Evolutionary conservation across 805 yeast species (phyloP).

Genomic region (Lipomyces yamanashiensis): DNA sequence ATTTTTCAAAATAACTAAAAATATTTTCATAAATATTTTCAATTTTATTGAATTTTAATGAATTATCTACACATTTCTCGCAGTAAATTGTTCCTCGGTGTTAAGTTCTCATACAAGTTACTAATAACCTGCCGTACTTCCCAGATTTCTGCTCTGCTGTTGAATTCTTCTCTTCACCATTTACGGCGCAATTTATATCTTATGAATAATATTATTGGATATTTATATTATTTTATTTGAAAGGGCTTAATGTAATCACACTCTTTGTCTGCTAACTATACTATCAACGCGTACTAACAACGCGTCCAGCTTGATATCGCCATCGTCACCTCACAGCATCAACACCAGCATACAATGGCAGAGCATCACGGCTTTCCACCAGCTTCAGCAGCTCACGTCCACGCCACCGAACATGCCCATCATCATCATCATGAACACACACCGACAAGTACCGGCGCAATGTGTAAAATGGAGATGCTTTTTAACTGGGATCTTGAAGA

Average conservation of each 20-base stretch:
- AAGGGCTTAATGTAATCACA: not conserved
- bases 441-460: conserved; percentile 2
- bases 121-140: no score
- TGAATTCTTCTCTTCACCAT: no score
- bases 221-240: no score
- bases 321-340: not conserved
- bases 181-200: not conserved
- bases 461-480: conserved; percentile 53
- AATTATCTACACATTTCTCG: no score
- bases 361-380: conserved; percentile 2
- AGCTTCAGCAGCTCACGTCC: conserved; percentile 4
- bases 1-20: no score
- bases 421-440: conserved; percentile 4
- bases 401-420: conserved; percentile 6
- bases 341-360: not conserved
- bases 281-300: no score
- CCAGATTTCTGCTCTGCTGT: no score
- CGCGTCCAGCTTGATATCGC: not conserved
- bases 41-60: no score
- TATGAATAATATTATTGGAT: not conserved
- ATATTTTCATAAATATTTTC: no score
- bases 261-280: not conserved
- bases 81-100: no score
- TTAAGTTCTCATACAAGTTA: no score
- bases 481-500: conserved; percentile 79